Evolutionary conservation across 108 stramenopile species (phyloP), one percentile per base, ranked within the genome.

Genomic region (Schizochytrium sp.): DNA sequence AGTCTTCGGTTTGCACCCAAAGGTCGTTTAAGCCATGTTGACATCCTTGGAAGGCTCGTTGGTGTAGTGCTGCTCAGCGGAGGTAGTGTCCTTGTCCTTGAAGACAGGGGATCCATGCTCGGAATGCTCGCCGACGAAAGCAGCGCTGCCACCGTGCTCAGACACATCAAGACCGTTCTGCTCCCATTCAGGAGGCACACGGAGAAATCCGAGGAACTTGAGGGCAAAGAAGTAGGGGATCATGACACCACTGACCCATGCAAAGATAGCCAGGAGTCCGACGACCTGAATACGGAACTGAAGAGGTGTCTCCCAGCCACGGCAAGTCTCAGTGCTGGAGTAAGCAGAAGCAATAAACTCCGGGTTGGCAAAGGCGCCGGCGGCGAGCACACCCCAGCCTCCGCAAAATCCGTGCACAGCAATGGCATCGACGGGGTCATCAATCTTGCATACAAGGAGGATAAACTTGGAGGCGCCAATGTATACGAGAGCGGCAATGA

Each of bases 161-260:
- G 90, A 91, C 53, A 91, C 91, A 59, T 92, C 92, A 72, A 92
- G 57, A 88, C 92, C 92, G 3, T 83, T 91, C 88, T 91, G 89
- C 89, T 92, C 96, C 58, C 93, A 92, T 88, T 97, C 96, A 87
- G 96, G 95, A 58, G 95, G 57, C 8, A 95, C 95, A 44, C 96
- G 96, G 93, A 96, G 95, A 94, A 95, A 95, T 46, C 95, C 94
- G 53, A 93, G 46, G 3, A 60, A 87, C 83, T 95, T 92, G 56
- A 96, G 90, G 72, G 95, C 89, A 8, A 93, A 28, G 88, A 98
- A 97, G 89, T 96, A 96, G 4, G 95, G 95, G 72, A 92, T 72
- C 96, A 96, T 96, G 88, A 94, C 94, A 5, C 64, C 72, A 13
- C 72, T 45, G 19, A 95, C 95, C 97, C 97, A 98, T 3, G 93